phyloP scores from a whole-genome alignment of 2,329 filamentous ascomycete species.

The Fusarium sp. region DNA sequence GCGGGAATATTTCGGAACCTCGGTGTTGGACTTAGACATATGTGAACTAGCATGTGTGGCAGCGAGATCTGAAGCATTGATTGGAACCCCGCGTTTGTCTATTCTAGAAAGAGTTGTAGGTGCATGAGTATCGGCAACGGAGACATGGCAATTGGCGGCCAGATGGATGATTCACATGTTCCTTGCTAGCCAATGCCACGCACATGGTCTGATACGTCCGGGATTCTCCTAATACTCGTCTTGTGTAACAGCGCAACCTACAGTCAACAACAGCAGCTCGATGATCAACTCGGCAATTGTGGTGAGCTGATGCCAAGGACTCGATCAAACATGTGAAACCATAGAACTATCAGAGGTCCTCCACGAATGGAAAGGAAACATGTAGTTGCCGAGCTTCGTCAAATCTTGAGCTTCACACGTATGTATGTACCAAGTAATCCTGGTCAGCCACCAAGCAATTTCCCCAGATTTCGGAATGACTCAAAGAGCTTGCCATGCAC shows the following conservation, averaged over 20 bases:
- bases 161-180: slow-evolving; percentile 11
- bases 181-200: background rate
- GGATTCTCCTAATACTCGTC: no score
- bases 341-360: no score
- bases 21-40: slow-evolving; percentile 1
- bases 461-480: background rate
- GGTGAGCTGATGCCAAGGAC: no score
- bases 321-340: background rate
- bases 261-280: background rate
- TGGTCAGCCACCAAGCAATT: background rate
- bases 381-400: background rate
- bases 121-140: slow-evolving; percentile 6
- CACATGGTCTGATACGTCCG: background rate
- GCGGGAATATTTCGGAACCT: slow-evolving; percentile 26
- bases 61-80: background rate
- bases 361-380: no score
- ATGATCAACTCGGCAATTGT: background rate
- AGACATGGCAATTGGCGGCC: background rate
- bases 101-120: background rate
- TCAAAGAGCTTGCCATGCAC: no score
- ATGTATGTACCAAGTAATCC: no score
- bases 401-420: background rate
- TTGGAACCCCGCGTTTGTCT: slow-evolving; percentile 19
- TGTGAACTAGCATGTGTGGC: background rate
- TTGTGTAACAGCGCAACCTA: background rate